A percentile compares a stretch with the other conserved stretches of the same genome.
phyloP scores from a whole-genome alignment of 2,329 filamentous ascomycete species.

The Cladosporium sp. region DNA sequence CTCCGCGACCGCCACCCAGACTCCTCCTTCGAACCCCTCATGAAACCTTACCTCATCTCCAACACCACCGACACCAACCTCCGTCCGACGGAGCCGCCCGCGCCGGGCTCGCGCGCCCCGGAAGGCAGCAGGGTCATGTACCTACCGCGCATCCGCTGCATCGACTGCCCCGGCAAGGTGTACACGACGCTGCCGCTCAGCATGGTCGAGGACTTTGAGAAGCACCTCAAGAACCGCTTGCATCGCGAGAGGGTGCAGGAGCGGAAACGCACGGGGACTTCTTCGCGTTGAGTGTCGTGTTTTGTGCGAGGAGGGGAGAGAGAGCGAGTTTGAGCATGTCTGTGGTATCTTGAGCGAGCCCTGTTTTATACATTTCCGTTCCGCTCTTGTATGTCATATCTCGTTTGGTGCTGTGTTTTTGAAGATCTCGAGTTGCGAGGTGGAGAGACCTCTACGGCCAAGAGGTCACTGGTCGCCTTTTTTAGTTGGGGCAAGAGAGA shows the following conservation, averaged over 20 bases:
- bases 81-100: slow-evolving; percentile 20
- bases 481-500: too few relatives aligned
- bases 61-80: slow-evolving; percentile 60
- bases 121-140: slow-evolving; percentile 75
- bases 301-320: neutral
- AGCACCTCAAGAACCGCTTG: slow-evolving; percentile 81
- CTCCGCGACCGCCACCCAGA: slow-evolving; percentile 71
- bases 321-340: neutral
- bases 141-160: slow-evolving; percentile 84
- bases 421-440: neutral
- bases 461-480: neutral
- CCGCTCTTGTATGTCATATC: neutral
- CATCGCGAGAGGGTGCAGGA: slow-evolving; percentile 50
- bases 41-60: slow-evolving; percentile 86
- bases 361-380: neutral
- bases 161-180: slow-evolving; percentile 88
- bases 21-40: slow-evolving; percentile 83
- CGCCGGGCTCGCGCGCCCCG: slow-evolving; percentile 54
- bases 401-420: neutral
- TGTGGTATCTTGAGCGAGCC: neutral
- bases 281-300: neutral
- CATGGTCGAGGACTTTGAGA: slow-evolving; percentile 87
- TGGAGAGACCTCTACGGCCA: too few relatives aligned
- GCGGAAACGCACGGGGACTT: slow-evolving; percentile 16
- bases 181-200: slow-evolving; percentile 87